Base-by-base conservation (phyloP, 1,139 yeast genomes). In the Scheffersomyces illinoinensis region DNA sequence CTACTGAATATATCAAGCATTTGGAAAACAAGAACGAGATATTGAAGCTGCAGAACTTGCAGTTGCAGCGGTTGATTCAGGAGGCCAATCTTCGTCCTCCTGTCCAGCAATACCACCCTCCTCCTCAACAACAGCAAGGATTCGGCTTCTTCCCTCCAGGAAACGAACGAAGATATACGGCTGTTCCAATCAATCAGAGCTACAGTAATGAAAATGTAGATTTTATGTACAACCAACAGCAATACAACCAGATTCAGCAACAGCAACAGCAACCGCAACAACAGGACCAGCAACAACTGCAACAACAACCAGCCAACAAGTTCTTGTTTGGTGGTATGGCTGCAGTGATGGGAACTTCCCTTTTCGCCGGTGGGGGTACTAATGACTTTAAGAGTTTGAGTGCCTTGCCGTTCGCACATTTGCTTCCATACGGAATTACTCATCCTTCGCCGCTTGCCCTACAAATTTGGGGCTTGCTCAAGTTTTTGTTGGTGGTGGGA, bases 1-100 rank as follows among this genome's bases (percentile, higher is more conserved):
- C 98, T 5, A 90, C 96, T 2, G 98, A 93, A 72, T 93, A 93
- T 69, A 93, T 93, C 66, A 83, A 85, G 66, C 97, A 93, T 73
- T 80, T 93, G 69, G 96, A 93, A 69, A 74, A 76, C 57, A 89
- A 90, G 67, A 91, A 91, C 70, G 83, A 80, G 2, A 66, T 75
- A 19, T 77, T 91, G 64, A 77, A 74, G 62, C 77, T 79, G 58
- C 93, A 91, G 67, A 84, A 87, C 64, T 69, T 76, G 5, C 79
- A 77, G 50, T 76, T 89, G 64, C 84, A 81, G 63, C 73, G 72
- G 56, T 64, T 79, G 62, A 70, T 76, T 55, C 72, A 64, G 26
- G 65, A 64, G 24, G 64, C 68, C 2, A 64, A 59, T 52, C 53
- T 21, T 24, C 21, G 24, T 26, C 43, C 47, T 18, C 21, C 33